Conservation (phyloP, 2,329 filamentous ascomycete genomes). For the Orbilia brochopaga region DNA sequence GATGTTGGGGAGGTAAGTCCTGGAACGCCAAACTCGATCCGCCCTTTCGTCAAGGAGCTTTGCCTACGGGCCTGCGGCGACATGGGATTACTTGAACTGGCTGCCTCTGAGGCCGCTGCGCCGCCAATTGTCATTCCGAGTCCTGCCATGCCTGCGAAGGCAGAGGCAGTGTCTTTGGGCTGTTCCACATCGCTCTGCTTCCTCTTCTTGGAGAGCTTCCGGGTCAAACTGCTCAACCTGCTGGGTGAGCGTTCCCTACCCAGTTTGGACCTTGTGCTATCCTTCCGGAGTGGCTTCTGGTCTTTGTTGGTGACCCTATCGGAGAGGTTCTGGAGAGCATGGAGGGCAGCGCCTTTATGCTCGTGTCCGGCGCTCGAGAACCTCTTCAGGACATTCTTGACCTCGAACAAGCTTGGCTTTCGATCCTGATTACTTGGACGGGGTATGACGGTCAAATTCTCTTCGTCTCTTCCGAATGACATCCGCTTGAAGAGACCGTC, state of each 20-base stretch:
- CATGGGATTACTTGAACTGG: constrained; percentile 46
- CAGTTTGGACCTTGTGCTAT: constrained; percentile 40
- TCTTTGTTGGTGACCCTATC: constrained; percentile 39
- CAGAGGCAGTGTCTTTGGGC: constrained; percentile 39
- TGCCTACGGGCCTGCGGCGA: constrained; percentile 36
- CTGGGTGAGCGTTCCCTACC: constrained; percentile 42
- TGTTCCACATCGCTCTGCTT: constrained; percentile 39
- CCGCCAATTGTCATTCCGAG: constrained; percentile 45
- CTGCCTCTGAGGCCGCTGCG: constrained; percentile 23
- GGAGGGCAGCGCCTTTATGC: constrained; percentile 41
- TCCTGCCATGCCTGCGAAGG: constrained; percentile 42
- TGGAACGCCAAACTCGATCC: constrained; percentile 31
- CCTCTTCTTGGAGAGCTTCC: constrained; percentile 46
- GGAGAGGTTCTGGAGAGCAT: constrained; percentile 38
- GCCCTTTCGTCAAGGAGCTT: constrained; percentile 25
- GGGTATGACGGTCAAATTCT: constrained; percentile 44
- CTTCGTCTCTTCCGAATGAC: constrained; percentile 53
- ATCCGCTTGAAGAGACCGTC: constrained; percentile 54
- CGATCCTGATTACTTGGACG: constrained; percentile 34
- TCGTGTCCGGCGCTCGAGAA: constrained; percentile 48
- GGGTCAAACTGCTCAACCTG: constrained; percentile 37
- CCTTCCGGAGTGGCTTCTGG: constrained; percentile 35
- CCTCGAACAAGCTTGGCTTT: constrained; percentile 48
- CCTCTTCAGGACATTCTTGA: constrained; percentile 47
- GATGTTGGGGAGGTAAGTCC: constrained; percentile 27